Evolutionary conservation across 768 basidiomycete genomes (phyloP).

Genomic region (Lactarius evosmus): DNA sequence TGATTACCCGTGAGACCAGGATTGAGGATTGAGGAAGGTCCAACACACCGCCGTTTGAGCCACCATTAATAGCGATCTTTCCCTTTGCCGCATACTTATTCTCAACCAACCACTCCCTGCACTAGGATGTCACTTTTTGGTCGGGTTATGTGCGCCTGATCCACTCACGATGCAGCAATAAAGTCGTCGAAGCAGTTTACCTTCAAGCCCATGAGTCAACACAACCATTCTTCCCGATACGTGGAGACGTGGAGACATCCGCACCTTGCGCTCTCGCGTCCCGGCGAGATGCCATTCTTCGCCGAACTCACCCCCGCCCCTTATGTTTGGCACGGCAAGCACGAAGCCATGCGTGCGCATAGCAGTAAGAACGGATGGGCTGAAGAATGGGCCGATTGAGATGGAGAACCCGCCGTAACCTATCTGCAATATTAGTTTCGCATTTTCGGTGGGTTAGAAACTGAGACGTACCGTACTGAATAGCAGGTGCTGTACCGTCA

Average conservation of each 20-base stretch:
- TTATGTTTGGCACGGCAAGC: slow-evolving; percentile 50
- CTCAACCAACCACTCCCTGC: slow-evolving; percentile 66
- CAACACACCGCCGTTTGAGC: slow-evolving; percentile 70
- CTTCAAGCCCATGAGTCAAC: slow-evolving; percentile 34
- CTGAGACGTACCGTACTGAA: slow-evolving; percentile 62
- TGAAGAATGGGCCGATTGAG: slow-evolving; percentile 71
- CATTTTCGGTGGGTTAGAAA: not conserved
- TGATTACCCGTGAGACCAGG: not conserved
- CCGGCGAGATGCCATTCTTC: slow-evolving; percentile 83
- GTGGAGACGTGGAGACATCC: not conserved
- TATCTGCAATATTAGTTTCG: slow-evolving; percentile 28
- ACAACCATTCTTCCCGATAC: not conserved
- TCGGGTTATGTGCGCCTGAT: not conserved
- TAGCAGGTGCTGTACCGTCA: slow-evolving; percentile 71
- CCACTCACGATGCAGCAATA: slow-evolving; percentile 68
- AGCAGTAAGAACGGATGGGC: slow-evolving; percentile 66
- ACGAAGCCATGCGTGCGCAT: slow-evolving; percentile 67
- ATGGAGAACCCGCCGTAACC: slow-evolving; percentile 83
- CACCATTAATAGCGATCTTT: slow-evolving; percentile 76
- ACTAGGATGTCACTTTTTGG: not conserved
- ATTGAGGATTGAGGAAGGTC: not conserved
- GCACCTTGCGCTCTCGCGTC: slow-evolving; percentile 64
- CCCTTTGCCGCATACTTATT: slow-evolving; percentile 65
- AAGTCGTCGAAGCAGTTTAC: slow-evolving; percentile 80
- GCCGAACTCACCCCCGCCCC: slow-evolving; percentile 72